Evolutionary conservation across 148 eudicot species (phyloP).

Genomic region (Rhododendron ferrugineum): DNA sequence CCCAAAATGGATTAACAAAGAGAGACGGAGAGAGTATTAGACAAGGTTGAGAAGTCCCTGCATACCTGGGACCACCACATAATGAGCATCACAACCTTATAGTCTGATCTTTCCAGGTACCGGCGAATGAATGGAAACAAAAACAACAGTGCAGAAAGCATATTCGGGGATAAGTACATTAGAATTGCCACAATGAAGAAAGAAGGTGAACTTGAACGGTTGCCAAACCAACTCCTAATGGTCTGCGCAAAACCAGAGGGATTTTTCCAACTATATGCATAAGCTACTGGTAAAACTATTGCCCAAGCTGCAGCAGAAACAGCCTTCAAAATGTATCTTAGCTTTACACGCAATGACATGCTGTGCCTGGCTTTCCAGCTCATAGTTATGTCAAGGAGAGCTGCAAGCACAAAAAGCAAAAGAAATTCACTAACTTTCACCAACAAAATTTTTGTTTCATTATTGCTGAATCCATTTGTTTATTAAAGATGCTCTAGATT

Average conservation of each 20-base stretch:
- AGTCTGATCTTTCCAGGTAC: conserved; percentile 51
- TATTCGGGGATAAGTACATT: conserved; percentile 56
- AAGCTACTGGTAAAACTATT: conserved; percentile 55
- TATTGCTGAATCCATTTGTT: neutral
- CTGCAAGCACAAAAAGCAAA: conserved; percentile 26
- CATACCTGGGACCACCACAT: conserved; percentile 85
- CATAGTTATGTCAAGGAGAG: conserved; percentile 52
- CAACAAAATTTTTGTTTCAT: neutral
- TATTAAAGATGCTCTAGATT: neutral
- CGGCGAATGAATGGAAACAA: conserved; percentile 56
- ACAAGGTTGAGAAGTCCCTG: neutral
- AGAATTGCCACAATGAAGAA: conserved; percentile 53
- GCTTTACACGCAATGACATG: conserved; percentile 55
- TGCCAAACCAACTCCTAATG: conserved; percentile 55
- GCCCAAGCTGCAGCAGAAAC: conserved; percentile 58
- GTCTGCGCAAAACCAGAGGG: conserved; percentile 52
- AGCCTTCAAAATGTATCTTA: conserved; percentile 52
- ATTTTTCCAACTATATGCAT: conserved; percentile 58
- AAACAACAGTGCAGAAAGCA: conserved; percentile 53
- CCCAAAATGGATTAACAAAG: neutral
- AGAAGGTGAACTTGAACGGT: conserved; percentile 37
- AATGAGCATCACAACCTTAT: conserved; percentile 42
- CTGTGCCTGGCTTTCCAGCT: conserved; percentile 53
- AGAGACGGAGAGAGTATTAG: neutral
- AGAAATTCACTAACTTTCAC: neutral